Base-by-base conservation (phyloP, 352 stramenopile genomes). In the Saprolegnia diclina region DNA sequence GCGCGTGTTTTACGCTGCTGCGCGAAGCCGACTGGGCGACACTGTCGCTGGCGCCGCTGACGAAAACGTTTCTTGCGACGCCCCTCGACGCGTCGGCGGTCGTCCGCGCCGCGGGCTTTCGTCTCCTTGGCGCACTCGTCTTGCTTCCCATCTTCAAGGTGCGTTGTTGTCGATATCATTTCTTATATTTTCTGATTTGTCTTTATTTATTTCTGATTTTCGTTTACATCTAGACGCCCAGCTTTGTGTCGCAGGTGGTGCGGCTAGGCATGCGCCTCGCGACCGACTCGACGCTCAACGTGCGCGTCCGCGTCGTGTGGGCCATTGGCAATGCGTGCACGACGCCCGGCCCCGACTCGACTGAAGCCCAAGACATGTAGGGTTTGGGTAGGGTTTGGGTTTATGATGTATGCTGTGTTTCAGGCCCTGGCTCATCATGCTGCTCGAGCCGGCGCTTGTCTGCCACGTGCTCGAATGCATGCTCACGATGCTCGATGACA, bases 291-390 rank as follows among this genome's bases (percentile, higher is more conserved):
- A 93, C 85, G 10, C 71, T 95, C n/a, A 95, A 95, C 37, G 87
- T 95, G 0, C 87, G 87, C 9, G 85, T 95, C 22, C 80, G 85
- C 46, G 87, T 85, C 38, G 85, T 86, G 6, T 95, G 87, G 87
- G 85, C 87, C 18, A 72, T 95, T 18, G 87, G 87, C 32, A 95
- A 95, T 14, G 87, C 92, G 9, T 95, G 87, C 64, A 95, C 87
- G 7, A 95, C 87, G 0, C 68, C 72, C n/a, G 87, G 87, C 0
- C 87, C 87, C 0, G 85, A 92, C 29, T 52, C 32, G 10, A 22
- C 45, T 37, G 63, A 69, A 5, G 26, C 24, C 21, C 45, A 52
- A 11, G 50, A 57, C 63, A 69, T 18, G 63, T 69, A 35, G 29
- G 29, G 29, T 35, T 35, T 6, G 29, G 29, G 2, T 35, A 35